Base-by-base conservation (phyloP, 2,329 filamentous ascomycete species). In the Grosmannia clavigera region DNA sequence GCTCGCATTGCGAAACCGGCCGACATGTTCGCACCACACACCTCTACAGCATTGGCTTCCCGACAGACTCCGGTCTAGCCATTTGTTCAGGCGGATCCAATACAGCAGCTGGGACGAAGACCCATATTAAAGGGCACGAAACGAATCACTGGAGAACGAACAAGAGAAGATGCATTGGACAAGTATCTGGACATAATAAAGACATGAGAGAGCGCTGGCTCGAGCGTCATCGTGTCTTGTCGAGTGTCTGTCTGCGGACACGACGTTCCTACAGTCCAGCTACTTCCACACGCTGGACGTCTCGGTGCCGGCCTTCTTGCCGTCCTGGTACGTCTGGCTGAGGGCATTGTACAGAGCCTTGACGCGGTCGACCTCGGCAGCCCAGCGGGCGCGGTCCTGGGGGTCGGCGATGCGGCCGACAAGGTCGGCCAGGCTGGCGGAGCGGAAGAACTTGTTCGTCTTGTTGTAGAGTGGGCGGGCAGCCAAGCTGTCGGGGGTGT, bases 381-480 rank as follows among this genome's bases (percentile, higher is more conserved):
- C 61, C 72, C 71, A 77, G 29, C 64, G 66, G 25, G 63, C 59
- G 60, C 64, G 68, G 57, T 75, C 74, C 2, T 53, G 66, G 0
- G 65, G 66, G 35, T 74, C 73, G 1, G 69, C 64, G 4, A 81
- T 63, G 25, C 72, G 70, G 0, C 60, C 67, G 0, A 76, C 68
- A 43, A 80, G 58, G 7, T 78, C 75, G 9, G 65, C 67, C 2
- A 80, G 65, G 59, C 77, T 76, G 54, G 68, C 70, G 0, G 75
- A 74, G 11, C 65, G 68, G 61, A 83, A 83, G 69, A 83, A 83
- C 69, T 77, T 79, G 65, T 83, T 84, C 3, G 62, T 68, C n/a
- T 74, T 72, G 61, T 83, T 83, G 61, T 83, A 83, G 56, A 83
- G 68, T 22, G 74, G 71, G 12, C 78, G 70, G 1, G 57, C 61